A percentile compares a stretch with the other conserved stretches of the same genome.
Conservation (phyloP, 345 rosid genomes). For the Eutrema japonicum region DNA sequence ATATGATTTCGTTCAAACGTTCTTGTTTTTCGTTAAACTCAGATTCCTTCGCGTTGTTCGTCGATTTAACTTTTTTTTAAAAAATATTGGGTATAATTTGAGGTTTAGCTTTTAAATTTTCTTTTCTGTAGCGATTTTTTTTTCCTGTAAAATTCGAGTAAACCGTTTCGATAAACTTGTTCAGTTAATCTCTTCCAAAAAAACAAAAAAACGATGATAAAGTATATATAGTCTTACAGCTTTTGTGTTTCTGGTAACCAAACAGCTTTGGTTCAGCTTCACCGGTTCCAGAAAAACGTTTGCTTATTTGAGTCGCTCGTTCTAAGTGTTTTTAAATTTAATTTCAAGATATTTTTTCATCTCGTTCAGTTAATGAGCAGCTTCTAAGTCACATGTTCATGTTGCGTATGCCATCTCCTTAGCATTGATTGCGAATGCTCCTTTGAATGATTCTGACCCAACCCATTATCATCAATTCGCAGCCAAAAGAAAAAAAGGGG, state of each 20-base stretch:
- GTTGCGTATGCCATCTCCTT: constrained; percentile 26
- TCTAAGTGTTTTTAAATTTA: not conserved
- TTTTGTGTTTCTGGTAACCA: constrained; percentile 24
- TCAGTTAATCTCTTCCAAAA: not conserved
- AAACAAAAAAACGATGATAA: not conserved
- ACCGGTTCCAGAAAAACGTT: constrained; percentile 3
- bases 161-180: constrained; percentile 11
- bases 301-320: constrained; percentile 13
- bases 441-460: constrained; percentile 26
- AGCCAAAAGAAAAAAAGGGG: constrained; percentile 28
- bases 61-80: not conserved
- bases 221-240: not conserved
- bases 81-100: not conserved
- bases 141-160: not conserved
- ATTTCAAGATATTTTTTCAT: not conserved
- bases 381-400: constrained; percentile 24
- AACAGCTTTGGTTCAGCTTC: constrained; percentile 35
- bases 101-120: not conserved
- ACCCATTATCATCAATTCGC: constrained; percentile 34
- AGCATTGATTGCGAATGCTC: constrained; percentile 14
- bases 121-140: not conserved
- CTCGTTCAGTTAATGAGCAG: constrained; percentile 8
- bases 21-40: not conserved
- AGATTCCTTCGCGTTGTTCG: constrained; percentile 7
- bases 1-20: not conserved